Base-by-base conservation (phyloP, 495 filamentous ascomycete species). In the Lasiosphaeriaceae sp. region DNA sequence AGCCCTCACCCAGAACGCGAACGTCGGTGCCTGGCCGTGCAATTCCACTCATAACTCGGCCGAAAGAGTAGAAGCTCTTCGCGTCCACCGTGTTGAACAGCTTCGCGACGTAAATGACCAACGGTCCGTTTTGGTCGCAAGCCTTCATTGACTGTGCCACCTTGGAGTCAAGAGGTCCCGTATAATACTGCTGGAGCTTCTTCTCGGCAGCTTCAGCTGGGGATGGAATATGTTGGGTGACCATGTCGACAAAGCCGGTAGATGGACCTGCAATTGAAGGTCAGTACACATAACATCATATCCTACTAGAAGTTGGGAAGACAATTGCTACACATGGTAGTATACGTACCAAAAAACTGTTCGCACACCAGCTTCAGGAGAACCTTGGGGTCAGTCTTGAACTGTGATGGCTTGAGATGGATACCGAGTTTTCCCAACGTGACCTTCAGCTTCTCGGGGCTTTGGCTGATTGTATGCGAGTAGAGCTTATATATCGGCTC, bases 401-500 rank as follows among this genome's bases (percentile, higher is more conserved):
- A 90, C 69, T 96, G 90, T 2, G 92, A 91, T 8, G 92, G 93
- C 71, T 97, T 97, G 56, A 98, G 71, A 24, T 73, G 70, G 62
- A 98, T 95, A 2, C 90, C 90, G 6, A 98, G 79, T 45, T 83
- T 87, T 16, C 79, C 86, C 52, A 98, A 76, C 7, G 89, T 96
- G 14, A 77, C 78, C 69, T 90, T 93, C 47, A 98, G 73, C 61
- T 95, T 90, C 49, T 91, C 86, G 0, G 94, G 89, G 61, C 87
- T 92, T 66, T 96, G 87, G 64, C 92, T 93, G 59, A 98, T 88
- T 11, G 93, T 94, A 69, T 97, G 95, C 7, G 93, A 92, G 71
- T 94, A 97, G 31, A 98, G 78, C 67, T 98, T 98, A 78, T 98
- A 98, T 55, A 98, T 90, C 23, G 94, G 95, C 67, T 98, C 95